Evolutionary conservation across 495 filamentous ascomycete genomes (phyloP).

Genomic region (Podospora fimiseda): DNA sequence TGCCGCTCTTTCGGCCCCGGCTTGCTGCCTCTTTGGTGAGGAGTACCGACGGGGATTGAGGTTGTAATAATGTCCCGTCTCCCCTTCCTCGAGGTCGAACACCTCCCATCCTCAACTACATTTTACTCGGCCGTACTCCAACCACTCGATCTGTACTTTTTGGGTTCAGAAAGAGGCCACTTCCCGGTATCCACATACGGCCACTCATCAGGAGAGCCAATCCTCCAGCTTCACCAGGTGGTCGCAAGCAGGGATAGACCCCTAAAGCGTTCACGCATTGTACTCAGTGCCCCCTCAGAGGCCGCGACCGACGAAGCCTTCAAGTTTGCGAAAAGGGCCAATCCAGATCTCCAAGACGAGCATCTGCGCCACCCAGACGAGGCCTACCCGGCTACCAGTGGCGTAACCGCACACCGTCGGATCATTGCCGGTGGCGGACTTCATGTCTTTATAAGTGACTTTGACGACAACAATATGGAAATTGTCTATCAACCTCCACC

Average conservation of each 20-base stretch:
- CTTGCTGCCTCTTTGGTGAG: slow-evolving; percentile 17
- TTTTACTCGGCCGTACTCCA: slow-evolving; percentile 74
- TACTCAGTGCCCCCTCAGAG: slow-evolving; percentile 35
- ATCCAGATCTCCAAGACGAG: slow-evolving; percentile 24
- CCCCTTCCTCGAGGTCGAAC: slow-evolving; percentile 54
- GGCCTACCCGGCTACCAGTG: slow-evolving; percentile 12
- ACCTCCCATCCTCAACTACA: slow-evolving; percentile 70
- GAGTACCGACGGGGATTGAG: slow-evolving; percentile 8
- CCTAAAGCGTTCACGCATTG: slow-evolving; percentile 30
- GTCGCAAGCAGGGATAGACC: slow-evolving; percentile 19
- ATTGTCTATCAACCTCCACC: slow-evolving; percentile 34
- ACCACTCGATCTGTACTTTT: slow-evolving; percentile 67
- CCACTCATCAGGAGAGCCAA: slow-evolving; percentile 15
- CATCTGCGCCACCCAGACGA: slow-evolving; percentile 16
- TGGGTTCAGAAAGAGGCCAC: slow-evolving; percentile 37
- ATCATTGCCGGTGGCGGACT: slow-evolving; percentile 23
- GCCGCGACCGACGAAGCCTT: slow-evolving; percentile 39
- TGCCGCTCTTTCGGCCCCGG: slow-evolving; percentile 6
- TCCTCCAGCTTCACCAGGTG: slow-evolving; percentile 38
- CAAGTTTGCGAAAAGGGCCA: slow-evolving; percentile 34
- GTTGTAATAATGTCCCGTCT: slow-evolving; percentile 18
- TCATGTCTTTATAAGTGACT: slow-evolving; percentile 36
- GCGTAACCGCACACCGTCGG: slow-evolving; percentile 14
- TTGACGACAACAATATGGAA: slow-evolving; percentile 49
- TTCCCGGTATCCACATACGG: slow-evolving; percentile 31